Evolutionary conservation across 805 yeast species (phyloP), one percentile per base, ranked within the genome.

Genomic region (Candida sphagnicola): DNA sequence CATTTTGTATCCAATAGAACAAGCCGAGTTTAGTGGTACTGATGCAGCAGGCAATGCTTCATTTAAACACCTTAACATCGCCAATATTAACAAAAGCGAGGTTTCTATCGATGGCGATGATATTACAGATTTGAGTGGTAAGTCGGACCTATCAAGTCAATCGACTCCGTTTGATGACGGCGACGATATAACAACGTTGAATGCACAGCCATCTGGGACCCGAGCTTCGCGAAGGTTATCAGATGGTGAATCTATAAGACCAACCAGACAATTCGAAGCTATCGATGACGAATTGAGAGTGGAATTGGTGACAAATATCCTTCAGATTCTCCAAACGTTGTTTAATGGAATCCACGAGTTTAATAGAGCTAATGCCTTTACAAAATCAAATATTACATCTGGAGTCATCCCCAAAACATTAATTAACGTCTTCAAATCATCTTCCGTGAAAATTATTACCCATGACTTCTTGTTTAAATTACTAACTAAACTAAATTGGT

Each of bases 301-400:
- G 5, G 58, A 56, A 29, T 47, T 58, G 38, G 48, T 50, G 5
- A 19, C 37, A n/a, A 57, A 58, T 38, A 49, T 61, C 24, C 38
- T 58, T 5, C 37, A 37, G 13, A 47, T 57, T 5, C 42, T 62
- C 17, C 51, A 48, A 23, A 40, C 50, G 1, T 56, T 55, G 53
- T 62, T 56, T 38, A 39, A 43, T 17, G 38, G 31, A 8, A 31
- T 34, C 13, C 21, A 29, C 19, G 39, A 40, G n/a, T 18, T 28
- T 4, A 32, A 36, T 18, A 31, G 30, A 18, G 14, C 5, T 10
- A 5, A 21, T 13, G 8, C 23, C 24, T n/a, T 14, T n/a, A 5
- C 23, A 23, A 37, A 14, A 19, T 13, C 8, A 18, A 30, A 16
- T 19, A 18, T n/a, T 21, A 19, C 28, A 18, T n/a, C 16, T 17